Percentiles rank a stretch among this genome's conserved stretches.
phyloP scores from a whole-genome alignment of 208 protist species.

The Trichomonas vaginalis region DNA sequence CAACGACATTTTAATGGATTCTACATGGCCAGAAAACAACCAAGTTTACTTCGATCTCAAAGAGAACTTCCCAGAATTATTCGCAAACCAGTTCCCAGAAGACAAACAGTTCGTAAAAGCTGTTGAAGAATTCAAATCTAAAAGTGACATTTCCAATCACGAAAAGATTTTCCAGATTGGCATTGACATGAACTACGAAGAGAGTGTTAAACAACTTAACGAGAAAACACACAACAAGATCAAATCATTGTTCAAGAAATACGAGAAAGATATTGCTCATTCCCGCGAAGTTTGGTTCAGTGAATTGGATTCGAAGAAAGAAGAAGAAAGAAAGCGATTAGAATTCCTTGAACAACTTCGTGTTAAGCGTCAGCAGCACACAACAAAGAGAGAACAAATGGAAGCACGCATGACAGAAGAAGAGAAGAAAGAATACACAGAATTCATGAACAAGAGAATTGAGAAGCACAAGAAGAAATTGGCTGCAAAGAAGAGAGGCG shows the following conservation, averaged over 20 bases:
- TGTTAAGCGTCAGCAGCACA: background rate
- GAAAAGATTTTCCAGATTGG: background rate
- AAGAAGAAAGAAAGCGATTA: background rate
- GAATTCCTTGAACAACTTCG: background rate
- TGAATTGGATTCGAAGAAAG: background rate
- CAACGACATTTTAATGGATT: background rate
- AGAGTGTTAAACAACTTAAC: background rate
- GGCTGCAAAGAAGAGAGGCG: background rate
- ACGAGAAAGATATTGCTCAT: background rate
- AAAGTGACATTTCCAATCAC: background rate
- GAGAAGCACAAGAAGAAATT: background rate
- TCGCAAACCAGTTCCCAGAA: background rate
- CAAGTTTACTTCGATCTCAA: background rate
- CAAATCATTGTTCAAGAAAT: background rate
- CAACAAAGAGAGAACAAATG: background rate
- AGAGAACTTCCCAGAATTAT: background rate
- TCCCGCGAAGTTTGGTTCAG: background rate
- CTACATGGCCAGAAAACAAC: background rate
- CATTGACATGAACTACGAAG: background rate
- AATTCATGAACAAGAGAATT: background rate
- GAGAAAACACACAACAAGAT: background rate
- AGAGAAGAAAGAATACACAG: background rate
- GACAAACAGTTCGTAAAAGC: background rate
- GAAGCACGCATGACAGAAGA: background rate
- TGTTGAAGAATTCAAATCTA: background rate